Evolutionary conservation across 192 early-diverging fungal species (phyloP), one percentile per base, ranked within the genome.

Genomic region (Coemansia sp.): DNA sequence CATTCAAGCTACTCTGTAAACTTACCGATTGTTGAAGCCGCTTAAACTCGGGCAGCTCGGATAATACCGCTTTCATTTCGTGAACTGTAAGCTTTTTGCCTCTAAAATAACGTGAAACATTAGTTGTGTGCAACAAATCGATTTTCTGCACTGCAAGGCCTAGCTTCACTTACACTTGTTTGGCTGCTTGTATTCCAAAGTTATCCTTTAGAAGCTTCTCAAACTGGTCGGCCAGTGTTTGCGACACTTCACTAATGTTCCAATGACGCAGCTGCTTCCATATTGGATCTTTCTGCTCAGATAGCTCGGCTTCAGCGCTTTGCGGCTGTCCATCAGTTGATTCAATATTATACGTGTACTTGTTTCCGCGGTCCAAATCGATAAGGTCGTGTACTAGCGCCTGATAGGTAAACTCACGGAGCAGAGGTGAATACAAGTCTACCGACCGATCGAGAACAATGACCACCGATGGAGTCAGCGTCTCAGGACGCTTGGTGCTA

Each of bases 381-480:
- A 99, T 58, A 60, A 99, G 75, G 67, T 99, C 98, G 61, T 93
- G 89, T 29, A 92, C 87, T 90, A 97, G 94, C 2, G 95, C 94
- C 66, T 99, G 98, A 69, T 99, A 99, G 2, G 95, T 96, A 43
- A 98, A 93, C 69, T 99, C 98, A 72, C 98, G 96, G 21, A 98
- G 63, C 12, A 98, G 82, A 1, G 98, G 94, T 7, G 93, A 86
- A 43, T 88, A 88, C 64, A 92, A 79, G 74, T 99, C 98, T 25
- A 98, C 84, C 0, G 91, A 90, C 22, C 98, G 85, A 65, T 99
- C 98, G 10, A 93, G 71, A 51, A 99, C 85, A 39, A 99, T 86
- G 24, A 98, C 62, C 3, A 92, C 87, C 17, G 92, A 87, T 41
- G 86, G 90, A 41, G 85, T 77, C 50, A 76, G 67, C 15, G 41